Base-by-base conservation (phyloP, 2,329 filamentous ascomycete genomes). In the Diaporthe destruens region DNA sequence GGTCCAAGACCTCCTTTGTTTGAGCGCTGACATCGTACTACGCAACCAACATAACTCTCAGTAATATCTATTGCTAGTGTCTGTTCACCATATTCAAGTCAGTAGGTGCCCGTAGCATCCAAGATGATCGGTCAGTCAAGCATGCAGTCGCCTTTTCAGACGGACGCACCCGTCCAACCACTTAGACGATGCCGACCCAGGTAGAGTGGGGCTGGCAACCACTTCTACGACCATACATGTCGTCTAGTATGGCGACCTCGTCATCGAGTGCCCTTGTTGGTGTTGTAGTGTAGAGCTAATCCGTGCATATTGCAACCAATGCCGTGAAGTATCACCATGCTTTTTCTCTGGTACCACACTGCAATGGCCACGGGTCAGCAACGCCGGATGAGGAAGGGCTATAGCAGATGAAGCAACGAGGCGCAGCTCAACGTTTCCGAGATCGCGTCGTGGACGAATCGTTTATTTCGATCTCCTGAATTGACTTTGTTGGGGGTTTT, bases 401-500 rank as follows among this genome's bases (percentile, higher is more conserved):
- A 7, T 7, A 29, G 7, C n/a, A 32, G 61, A 25, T 25, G 47
- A 66, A 53, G 32, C 47, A 66, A 14, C 47, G 32, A 66, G 32
- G 44, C 29, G 61, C 61, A 66, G 47, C 47, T 53, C 61, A 66
- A 66, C 61, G 61, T 66, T 66, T 53, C 23, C 12, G n/a, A 39
- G 61, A 53, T 66, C n/a, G 32, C 14, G 16, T 53, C 61, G 32
- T 66, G 44, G 61, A 53, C 61, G 61, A 66, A 66, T 66, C 16
- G 61, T 53, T 16, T 66, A n/a, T 53, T 36, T 12, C 3, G 12
- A 39, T 39, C 32, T 66, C 8, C 1, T 66, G 47, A 53, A 66
- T 66, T 66, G 61, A 53, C 61, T 66, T 66, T 66, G 61, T 66
- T 66, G 61, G 47, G 61, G 8, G 47, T 66, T 66, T 66, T 25